Percentiles rank a stretch among this genome's conserved stretches.
Evolutionary conservation across 345 rosid genomes (phyloP).

Genomic region (Lepidium didymum): DNA sequence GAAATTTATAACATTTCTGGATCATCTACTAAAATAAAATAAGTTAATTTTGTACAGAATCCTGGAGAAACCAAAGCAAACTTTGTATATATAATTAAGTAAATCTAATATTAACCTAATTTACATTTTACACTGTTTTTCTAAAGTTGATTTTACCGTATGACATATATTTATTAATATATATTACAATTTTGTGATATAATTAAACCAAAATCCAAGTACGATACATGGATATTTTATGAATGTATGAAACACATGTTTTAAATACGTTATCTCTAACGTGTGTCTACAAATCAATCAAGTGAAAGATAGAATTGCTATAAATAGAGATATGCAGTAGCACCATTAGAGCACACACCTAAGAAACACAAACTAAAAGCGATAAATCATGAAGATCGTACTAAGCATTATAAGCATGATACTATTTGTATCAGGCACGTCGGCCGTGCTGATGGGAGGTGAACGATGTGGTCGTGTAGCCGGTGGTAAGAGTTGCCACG

Average conservation of each 20-base stretch:
- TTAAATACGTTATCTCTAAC: background rate
- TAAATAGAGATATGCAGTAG: background rate
- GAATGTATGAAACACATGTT: background rate
- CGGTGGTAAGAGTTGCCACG: slow-evolving; percentile 28
- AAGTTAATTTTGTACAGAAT: too few relatives aligned
- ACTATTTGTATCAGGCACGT: slow-evolving; percentile 3
- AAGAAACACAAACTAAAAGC: background rate
- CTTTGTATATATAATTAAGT: background rate
- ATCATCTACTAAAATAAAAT: background rate
- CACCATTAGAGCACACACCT: background rate
- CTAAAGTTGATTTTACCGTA: too few relatives aligned
- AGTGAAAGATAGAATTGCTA: too few relatives aligned
- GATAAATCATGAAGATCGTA: slow-evolving; percentile 14
- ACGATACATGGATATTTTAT: background rate
- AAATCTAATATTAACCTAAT: background rate
- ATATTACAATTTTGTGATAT: too few relatives aligned
- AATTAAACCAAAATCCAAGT: background rate
- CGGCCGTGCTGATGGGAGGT: slow-evolving; percentile 2
- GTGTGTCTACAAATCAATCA: background rate
- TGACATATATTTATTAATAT: too few relatives aligned
- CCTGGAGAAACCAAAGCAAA: background rate
- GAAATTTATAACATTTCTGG: too few relatives aligned
- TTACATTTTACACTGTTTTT: background rate
- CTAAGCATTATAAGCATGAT: background rate
- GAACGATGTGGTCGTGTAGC: slow-evolving; percentile 33